These are phyloP conservation scores for Penicillium sp. DNA, from an alignment of 2,329 filamentous ascomycete genomes.

Conservation along the genomic window DNA sequence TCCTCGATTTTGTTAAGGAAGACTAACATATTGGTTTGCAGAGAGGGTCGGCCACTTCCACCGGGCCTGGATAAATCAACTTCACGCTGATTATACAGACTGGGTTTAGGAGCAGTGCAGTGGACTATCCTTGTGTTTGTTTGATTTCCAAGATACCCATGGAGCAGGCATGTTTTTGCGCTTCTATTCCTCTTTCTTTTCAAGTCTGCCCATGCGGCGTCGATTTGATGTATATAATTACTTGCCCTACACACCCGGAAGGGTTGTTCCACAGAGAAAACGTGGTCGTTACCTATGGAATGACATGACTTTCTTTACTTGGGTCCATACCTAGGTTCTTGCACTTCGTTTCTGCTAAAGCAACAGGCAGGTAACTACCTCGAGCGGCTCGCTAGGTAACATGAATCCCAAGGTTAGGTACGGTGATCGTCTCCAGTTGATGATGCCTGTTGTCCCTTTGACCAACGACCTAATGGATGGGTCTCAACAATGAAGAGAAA, in stretches of 20 bases:
- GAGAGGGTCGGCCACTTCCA: not conserved
- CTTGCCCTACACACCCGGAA: not conserved
- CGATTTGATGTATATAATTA: not conserved
- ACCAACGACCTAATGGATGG: too few relatives aligned
- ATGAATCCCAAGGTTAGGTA: not conserved
- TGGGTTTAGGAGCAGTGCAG: not conserved
- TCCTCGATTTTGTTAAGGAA: not conserved
- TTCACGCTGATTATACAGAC: not conserved
- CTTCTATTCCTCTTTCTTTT: not conserved
- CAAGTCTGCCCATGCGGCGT: too few relatives aligned
- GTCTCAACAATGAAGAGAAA: not conserved
- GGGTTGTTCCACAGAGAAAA: not conserved
- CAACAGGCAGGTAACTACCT: not conserved
- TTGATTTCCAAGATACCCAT: constrained; percentile 1
- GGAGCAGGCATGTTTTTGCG: not conserved
- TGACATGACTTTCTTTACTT: constrained; percentile 47
- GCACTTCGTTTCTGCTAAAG: too few relatives aligned
- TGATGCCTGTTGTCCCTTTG: not conserved
- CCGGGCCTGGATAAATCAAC: not conserved
- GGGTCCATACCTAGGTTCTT: too few relatives aligned
- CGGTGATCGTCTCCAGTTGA: not conserved
- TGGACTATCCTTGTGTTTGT: not conserved
- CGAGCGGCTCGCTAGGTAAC: not conserved
- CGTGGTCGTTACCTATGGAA: not conserved
- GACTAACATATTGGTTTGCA: not conserved